Conservation (phyloP, 306 rosid species). For the Lathyrus aphaca region DNA sequence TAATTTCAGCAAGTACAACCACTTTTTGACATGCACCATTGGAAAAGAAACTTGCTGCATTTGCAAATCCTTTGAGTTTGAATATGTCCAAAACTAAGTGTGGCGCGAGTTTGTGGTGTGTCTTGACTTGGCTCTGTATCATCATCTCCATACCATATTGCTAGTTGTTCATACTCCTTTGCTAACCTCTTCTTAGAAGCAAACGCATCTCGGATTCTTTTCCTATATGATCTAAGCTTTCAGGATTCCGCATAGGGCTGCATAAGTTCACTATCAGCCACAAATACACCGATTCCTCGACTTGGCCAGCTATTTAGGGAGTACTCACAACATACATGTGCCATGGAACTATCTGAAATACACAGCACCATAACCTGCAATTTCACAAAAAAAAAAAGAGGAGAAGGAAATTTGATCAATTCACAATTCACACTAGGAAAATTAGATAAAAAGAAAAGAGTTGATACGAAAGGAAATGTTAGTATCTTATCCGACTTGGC, state of each 20-base stretch:
- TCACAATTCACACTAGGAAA: too few relatives aligned
- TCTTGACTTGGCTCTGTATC: slow-evolving; percentile 41
- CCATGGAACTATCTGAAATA: slow-evolving; percentile 39
- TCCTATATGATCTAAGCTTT: too few relatives aligned
- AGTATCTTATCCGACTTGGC: too few relatives aligned
- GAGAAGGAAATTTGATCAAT: too few relatives aligned
- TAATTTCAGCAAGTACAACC: slow-evolving; percentile 16
- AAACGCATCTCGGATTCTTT: too few relatives aligned
- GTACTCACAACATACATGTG: slow-evolving; percentile 36
- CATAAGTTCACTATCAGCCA: slow-evolving; percentile 61
- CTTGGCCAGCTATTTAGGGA: slow-evolving; percentile 30
- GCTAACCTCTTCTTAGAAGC: slow-evolving; percentile 73
- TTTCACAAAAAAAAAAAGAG: too few relatives aligned
- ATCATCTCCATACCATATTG: slow-evolving; percentile 80
- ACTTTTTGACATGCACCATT: slow-evolving; percentile 19
- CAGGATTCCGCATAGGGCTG: slow-evolving; percentile 55
- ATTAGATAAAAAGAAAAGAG: too few relatives aligned
- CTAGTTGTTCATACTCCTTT: slow-evolving; percentile 84
- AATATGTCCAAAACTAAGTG: slow-evolving; percentile 38
- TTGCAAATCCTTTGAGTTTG: slow-evolving; percentile 33
- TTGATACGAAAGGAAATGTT: too few relatives aligned
- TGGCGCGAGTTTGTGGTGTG: slow-evolving; percentile 22
- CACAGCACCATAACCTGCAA: too few relatives aligned
- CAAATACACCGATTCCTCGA: slow-evolving; percentile 46
- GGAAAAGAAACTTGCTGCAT: slow-evolving; percentile 41